Evolutionary conservation across 2,329 filamentous ascomycete species (phyloP), one percentile per base, ranked within the genome.

Genomic region (Emergomyces pasteurianus): DNA sequence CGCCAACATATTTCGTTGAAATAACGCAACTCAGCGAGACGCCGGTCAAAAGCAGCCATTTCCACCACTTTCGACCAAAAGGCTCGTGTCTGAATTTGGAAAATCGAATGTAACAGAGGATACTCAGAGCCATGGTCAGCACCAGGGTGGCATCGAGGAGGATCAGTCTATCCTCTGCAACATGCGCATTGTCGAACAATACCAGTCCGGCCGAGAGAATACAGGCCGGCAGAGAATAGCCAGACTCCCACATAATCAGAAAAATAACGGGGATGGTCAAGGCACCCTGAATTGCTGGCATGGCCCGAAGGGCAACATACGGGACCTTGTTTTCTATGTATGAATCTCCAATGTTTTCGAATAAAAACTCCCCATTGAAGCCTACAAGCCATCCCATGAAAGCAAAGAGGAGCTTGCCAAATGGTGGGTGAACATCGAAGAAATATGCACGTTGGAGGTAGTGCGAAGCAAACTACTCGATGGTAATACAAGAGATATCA

Each of bases 161-260:
- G 68, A 99, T 99, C 71, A 99, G 79, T 38, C 94, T 86, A 28
- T 94, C 96, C 80, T 99, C 94, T 63, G 90, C 92, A 74, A 99
- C 90, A 75, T 99, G 94, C 61, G 92, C 94, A 71, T 99, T 99
- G 79, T 99, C 94, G 69, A 99, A 89, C 50, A 99, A 86, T 65
- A 99, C 82, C 42, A 99, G 80, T 34, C 89, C 86, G 46, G 94
- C 85, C 7, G 94, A 90, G 61, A 96, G 81, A 60, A 97, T 80
- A 73, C 90, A 95, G 61, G 94, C 94, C 12, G 94, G 94, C 49
- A 99, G 81, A 65, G 90, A 96, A 78, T 99, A 99, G 65, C 92
- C 94, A 57, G 94, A 97, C 77, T 99, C 94, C 94, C 94, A 99
- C 94, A 99, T 99, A 75, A 96, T 99, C 73, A 95, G 78, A 76